Conservation (phyloP, 2,329 filamentous ascomycete species). For the Sclerotiophoma versabilis region DNA sequence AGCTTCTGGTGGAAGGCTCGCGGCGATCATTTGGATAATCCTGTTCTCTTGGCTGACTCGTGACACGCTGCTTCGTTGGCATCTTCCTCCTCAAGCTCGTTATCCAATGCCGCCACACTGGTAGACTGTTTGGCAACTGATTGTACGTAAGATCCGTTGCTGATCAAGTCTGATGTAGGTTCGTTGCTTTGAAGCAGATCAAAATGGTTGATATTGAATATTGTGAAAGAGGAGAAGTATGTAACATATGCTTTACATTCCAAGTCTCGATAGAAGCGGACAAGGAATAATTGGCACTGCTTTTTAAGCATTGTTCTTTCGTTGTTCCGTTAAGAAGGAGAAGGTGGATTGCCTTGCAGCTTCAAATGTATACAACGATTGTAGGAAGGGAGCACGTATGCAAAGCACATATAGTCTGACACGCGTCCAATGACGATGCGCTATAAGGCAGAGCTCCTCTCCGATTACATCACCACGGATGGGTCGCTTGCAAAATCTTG, state of each 20-base stretch:
- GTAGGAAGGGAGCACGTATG: too few species aligned
- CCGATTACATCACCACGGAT: neutral
- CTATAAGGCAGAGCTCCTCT: neutral
- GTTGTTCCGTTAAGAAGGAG: constrained; percentile 45
- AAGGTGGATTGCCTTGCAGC: constrained; percentile 34
- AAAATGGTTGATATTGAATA: neutral
- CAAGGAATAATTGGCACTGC: constrained; percentile 50
- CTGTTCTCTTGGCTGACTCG: too few species aligned
- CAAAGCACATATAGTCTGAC: neutral
- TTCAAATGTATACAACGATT: constrained; percentile 40
- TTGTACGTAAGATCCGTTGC: too few species aligned
- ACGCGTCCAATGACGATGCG: neutral
- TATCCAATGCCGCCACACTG: too few species aligned
- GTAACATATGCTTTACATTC: constrained; percentile 16
- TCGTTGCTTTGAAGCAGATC: too few species aligned
- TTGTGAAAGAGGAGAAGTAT: neutral
- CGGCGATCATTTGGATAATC: too few species aligned
- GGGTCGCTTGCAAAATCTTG: neutral
- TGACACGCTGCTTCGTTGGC: too few species aligned
- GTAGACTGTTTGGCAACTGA: too few species aligned
- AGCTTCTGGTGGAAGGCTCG: too few species aligned
- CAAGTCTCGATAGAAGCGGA: constrained; percentile 28
- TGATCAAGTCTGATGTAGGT: too few species aligned
- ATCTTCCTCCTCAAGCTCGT: too few species aligned
- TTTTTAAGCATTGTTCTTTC: constrained; percentile 41